phyloP scores from a whole-genome alignment of 768 basidiomycete species.

The Tylopilus felleus region DNA sequence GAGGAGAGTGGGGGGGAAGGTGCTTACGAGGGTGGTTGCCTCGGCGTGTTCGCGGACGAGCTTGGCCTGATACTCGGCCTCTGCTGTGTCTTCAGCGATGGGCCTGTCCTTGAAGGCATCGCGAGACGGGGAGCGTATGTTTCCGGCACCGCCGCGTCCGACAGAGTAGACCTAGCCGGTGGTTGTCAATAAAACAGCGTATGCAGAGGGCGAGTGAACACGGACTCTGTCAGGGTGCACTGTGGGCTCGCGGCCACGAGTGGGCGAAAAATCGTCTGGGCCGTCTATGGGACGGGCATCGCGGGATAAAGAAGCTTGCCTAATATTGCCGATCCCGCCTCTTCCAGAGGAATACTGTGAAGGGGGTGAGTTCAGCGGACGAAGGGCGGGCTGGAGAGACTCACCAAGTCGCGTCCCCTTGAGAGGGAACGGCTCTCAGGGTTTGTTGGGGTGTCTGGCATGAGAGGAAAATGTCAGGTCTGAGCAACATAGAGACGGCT shows the following conservation, averaged over 20 bases:
- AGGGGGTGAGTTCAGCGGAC: background rate
- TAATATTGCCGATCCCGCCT: constrained; percentile 69
- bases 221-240: constrained; percentile 38
- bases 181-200: background rate
- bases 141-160: constrained; percentile 83
- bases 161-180: constrained; percentile 39
- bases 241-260: constrained; percentile 60
- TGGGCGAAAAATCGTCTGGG: constrained; percentile 50
- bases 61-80: constrained; percentile 24
- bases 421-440: constrained; percentile 47
- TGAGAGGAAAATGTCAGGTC: constrained; percentile 14
- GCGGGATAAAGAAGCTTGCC: constrained; percentile 43
- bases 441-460: constrained; percentile 23
- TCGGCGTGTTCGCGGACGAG: constrained; percentile 29
- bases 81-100: constrained; percentile 25
- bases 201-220: background rate
- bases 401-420: constrained; percentile 58
- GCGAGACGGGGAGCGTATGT: constrained; percentile 77
- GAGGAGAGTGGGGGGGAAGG: background rate
- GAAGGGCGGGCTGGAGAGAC: constrained; percentile 26
- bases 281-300: constrained; percentile 41
- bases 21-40: constrained; percentile 35
- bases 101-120: constrained; percentile 30
- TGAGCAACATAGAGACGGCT: too few relatives aligned
- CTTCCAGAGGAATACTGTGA: constrained; percentile 57